Conservation (phyloP, 257 asterid genomes). For the Paraleonurus japonicus region DNA sequence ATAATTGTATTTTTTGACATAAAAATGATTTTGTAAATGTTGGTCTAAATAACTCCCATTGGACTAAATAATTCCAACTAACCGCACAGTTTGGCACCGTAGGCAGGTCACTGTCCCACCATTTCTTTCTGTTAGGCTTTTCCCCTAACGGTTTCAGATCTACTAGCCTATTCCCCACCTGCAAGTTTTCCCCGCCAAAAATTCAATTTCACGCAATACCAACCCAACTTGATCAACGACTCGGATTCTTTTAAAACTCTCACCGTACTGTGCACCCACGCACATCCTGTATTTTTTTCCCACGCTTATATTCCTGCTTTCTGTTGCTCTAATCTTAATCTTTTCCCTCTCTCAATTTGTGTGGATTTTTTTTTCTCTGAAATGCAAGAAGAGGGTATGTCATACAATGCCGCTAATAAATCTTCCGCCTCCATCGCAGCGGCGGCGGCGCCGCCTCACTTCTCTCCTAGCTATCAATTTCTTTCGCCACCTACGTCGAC, state of each 20-base stretch:
- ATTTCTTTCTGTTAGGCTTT: constrained; percentile 36
- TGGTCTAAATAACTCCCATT: neutral
- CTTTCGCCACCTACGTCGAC: constrained; percentile 49
- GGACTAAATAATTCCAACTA: constrained; percentile 24
- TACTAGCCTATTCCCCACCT: constrained; percentile 14
- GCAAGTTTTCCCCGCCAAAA: constrained; percentile 39
- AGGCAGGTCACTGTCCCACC: constrained; percentile 35
- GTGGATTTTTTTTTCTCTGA: neutral
- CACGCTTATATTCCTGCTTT: constrained; percentile 28
- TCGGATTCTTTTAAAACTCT: neutral
- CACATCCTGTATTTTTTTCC: constrained; percentile 12
- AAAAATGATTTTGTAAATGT: neutral
- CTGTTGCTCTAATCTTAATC: neutral
- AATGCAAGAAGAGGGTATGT: constrained; percentile 44
- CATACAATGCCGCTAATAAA: constrained; percentile 28
- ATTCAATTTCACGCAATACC: constrained; percentile 34
- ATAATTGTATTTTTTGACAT: neutral
- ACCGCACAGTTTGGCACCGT: constrained; percentile 29
- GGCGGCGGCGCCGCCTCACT: constrained; percentile 28
- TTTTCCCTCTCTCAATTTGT: constrained; percentile 10
- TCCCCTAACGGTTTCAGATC: constrained; percentile 34
- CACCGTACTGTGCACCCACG: constrained; percentile 10
- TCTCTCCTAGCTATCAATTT: constrained; percentile 41
- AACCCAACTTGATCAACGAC: constrained; percentile 12
- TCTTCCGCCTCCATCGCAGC: constrained; percentile 28